These are phyloP conservation scores for Fusarium chlamydosporum DNA, from an alignment of 2,329 filamentous ascomycete species.

Conservation along the genomic window DNA sequence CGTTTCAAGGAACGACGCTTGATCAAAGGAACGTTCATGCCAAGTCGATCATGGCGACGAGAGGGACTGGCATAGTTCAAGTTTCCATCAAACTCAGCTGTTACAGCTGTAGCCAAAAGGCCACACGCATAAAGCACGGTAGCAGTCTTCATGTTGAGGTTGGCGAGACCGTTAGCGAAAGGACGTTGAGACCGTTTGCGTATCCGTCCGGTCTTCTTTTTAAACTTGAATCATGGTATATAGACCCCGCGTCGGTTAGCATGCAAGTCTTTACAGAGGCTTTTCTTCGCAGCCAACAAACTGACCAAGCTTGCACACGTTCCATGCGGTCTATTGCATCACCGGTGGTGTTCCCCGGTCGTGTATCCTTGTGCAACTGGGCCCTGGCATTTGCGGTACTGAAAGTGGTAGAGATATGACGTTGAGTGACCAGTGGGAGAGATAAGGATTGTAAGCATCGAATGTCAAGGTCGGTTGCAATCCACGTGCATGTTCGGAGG, in stretches of 20 bases:
- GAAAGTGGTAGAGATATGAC: slow-evolving; percentile 36
- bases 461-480: slow-evolving; percentile 19
- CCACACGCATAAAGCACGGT: slow-evolving; percentile 8
- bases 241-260: slow-evolving; percentile 9
- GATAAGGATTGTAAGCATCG: slow-evolving; percentile 38
- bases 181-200: background rate
- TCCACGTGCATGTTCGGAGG: slow-evolving; percentile 29
- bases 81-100: slow-evolving; percentile 59
- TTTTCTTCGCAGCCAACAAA: slow-evolving; percentile 25
- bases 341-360: slow-evolving; percentile 11
- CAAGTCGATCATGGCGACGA: slow-evolving; percentile 72
- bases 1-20: slow-evolving; percentile 41
- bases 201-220: slow-evolving; percentile 12
- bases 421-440: slow-evolving; percentile 18
- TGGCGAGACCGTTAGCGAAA: background rate
- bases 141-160: slow-evolving; percentile 24
- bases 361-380: slow-evolving; percentile 1
- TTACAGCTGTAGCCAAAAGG: slow-evolving; percentile 18
- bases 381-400: slow-evolving; percentile 15
- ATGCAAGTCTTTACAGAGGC: background rate
- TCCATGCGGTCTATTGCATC: slow-evolving; percentile 24
- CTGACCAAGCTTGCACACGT: slow-evolving; percentile 25
- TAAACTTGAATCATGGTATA: slow-evolving; percentile 4
- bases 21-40: slow-evolving; percentile 69
- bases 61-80: slow-evolving; percentile 79